A percentile compares a stretch with the other conserved stretches of the same genome.
These are phyloP conservation scores for Beta lomatogona DNA, from an alignment of 179 eudicot genomes.

Conservation along the genomic window DNA sequence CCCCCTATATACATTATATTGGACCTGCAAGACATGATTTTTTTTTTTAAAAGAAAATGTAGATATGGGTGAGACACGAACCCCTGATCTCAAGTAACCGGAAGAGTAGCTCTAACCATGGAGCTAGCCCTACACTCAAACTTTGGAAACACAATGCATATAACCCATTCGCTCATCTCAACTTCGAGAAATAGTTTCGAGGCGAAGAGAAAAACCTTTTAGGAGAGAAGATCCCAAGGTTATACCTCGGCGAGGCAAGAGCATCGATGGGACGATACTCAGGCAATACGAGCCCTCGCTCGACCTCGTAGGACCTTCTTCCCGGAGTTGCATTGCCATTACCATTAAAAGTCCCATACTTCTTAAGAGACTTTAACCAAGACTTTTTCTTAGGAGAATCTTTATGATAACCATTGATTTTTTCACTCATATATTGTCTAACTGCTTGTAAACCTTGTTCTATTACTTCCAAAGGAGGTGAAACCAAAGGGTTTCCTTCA, in stretches of 20 bases:
- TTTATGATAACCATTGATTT: constrained; percentile 47
- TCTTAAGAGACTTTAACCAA: constrained; percentile 61
- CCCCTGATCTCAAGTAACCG: too few species aligned
- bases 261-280: constrained; percentile 43
- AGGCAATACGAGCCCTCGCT: constrained; percentile 36
- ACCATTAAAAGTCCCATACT: constrained; percentile 55
- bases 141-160: background rate
- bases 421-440: constrained; percentile 58
- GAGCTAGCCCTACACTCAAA: too few species aligned
- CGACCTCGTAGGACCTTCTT: constrained; percentile 19
- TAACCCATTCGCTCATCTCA: constrained; percentile 10
- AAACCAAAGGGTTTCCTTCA: constrained; percentile 76
- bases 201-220: constrained; percentile 56
- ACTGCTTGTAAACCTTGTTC: constrained; percentile 56
- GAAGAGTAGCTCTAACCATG: too few species aligned
- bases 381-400: constrained; percentile 42
- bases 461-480: constrained; percentile 69
- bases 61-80: too few species aligned
- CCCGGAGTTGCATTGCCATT: constrained; percentile 7
- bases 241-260: constrained; percentile 59
- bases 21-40: too few species aligned
- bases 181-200: constrained; percentile 36
- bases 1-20: too few species aligned
- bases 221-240: constrained; percentile 61
- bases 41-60: too few species aligned